A percentile compares a stretch with the other conserved stretches of the same genome.
These are phyloP conservation scores for Albugo candida DNA, from an alignment of 352 stramenopile species.

Conservation along the genomic window DNA sequence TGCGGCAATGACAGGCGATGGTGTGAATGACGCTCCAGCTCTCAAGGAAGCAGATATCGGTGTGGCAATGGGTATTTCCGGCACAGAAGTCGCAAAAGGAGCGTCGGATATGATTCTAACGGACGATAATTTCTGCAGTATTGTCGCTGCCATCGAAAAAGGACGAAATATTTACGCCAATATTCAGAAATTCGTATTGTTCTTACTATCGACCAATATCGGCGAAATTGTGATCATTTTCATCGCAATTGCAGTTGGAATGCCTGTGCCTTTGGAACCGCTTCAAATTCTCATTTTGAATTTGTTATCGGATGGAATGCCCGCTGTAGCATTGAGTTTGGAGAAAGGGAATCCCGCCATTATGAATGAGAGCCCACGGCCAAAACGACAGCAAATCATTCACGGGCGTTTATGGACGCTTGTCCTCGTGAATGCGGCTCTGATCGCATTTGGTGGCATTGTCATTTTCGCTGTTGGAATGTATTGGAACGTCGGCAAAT, in stretches of 20 bases:
- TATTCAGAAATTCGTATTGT: slow-evolving; percentile 97
- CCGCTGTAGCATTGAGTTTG: slow-evolving; percentile 44
- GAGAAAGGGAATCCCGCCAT: slow-evolving; percentile 45
- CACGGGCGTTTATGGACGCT: slow-evolving; percentile 46
- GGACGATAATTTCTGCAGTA: slow-evolving; percentile 97
- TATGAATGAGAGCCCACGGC: slow-evolving; percentile 37
- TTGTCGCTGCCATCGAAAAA: slow-evolving; percentile 91
- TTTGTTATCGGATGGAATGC: slow-evolving; percentile 93
- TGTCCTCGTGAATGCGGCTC: slow-evolving; percentile 28
- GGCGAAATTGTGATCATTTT: slow-evolving; percentile 84
- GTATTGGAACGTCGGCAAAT: slow-evolving; percentile 48
- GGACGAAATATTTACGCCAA: slow-evolving; percentile 95
- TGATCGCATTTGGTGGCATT: slow-evolving; percentile 23
- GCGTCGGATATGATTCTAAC: slow-evolving; percentile 96
- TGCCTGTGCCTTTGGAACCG: slow-evolving; percentile 80
- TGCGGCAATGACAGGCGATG: slow-evolving; percentile 95
- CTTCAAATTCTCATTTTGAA: slow-evolving; percentile 98
- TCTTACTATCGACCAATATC: slow-evolving; percentile 95
- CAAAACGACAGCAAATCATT: slow-evolving; percentile 31
- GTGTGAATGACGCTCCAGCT: slow-evolving; percentile 94
- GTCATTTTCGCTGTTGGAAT: slow-evolving; percentile 32
- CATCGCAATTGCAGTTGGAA: slow-evolving; percentile 26
- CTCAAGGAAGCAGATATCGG: slow-evolving; percentile 93
- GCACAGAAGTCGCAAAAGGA: slow-evolving; percentile 95
- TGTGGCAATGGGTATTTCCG: slow-evolving; percentile 94